Evolutionary conservation across 2,329 filamentous ascomycete genomes (phyloP), one percentile per base, ranked within the genome.

Genomic region (Penicillium sp.): DNA sequence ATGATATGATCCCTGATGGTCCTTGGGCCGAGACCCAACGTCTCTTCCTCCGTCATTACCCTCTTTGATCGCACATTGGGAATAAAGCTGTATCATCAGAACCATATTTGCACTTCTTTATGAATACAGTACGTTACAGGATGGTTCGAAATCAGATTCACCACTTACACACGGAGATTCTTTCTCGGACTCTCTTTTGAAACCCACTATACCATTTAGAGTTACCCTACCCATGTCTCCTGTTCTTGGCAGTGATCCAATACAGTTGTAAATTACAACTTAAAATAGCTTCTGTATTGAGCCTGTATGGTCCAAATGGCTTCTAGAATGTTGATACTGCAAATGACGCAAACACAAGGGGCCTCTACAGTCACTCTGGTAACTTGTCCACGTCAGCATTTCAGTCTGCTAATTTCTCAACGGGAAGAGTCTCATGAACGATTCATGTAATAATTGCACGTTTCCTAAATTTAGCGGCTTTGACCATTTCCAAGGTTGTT

Each of bases 21-120:
- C 47, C 39, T 34, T 60, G 53, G 47, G 58, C 58, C 39, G 58
- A 55, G 41, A 60, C 58, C 14, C 48, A 60, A 55, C 53, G 53
- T 31, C 41, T 55, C 34, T 53, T 60, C 31, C 49, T 60, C 15
- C 58, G 58, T 49, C 45, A 49, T 22, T 49, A 49, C 20, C 45
- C 45, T 49, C 5, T 49, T 49, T 49, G 45, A 49, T 20, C 20
- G 20, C 20, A 20, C 20, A 20, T 20, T 20, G 20, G 20, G 20
- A 20, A 20, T 20, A 20, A 20, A 20, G 20, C 20, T 20, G 20
- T n/a, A n/a, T n/a, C n/a, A n/a, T n/a, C n/a, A n/a, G n/a, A n/a
- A n/a, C n/a, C n/a, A n/a, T n/a, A n/a, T n/a, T n/a, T n/a, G n/a
- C n/a, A n/a, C n/a, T n/a, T n/a, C n/a, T n/a, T n/a, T n/a, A n/a